Evolutionary conservation across 2,329 filamentous ascomycete species (phyloP).

Genomic region (Fusarium drepaniforme): DNA sequence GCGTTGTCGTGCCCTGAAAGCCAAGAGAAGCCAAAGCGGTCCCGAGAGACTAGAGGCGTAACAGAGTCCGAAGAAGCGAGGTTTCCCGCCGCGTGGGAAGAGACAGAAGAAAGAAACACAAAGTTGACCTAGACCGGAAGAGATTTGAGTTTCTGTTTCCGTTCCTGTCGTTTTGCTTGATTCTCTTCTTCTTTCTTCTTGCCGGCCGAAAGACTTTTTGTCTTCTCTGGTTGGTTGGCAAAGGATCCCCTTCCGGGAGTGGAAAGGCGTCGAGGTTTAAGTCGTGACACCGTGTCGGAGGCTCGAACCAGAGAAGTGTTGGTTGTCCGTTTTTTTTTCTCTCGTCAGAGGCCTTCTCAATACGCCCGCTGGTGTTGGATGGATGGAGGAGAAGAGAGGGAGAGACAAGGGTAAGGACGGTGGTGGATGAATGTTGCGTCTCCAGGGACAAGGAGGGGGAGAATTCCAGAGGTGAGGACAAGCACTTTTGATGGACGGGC

Average conservation of each 20-base stretch:
- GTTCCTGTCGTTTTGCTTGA: slow-evolving; percentile 38
- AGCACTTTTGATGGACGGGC: not conserved
- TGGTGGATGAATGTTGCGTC: slow-evolving; percentile 27
- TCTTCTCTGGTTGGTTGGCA: not conserved
- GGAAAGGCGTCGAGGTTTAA: slow-evolving; percentile 29
- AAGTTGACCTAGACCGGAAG: not conserved
- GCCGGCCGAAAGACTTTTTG: not conserved
- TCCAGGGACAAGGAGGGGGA: slow-evolving; percentile 1
- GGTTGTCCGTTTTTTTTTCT: not conserved
- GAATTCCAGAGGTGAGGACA: slow-evolving; percentile 24
- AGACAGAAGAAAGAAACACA: not conserved
- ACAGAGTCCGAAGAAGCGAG: not conserved
- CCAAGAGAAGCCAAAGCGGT: slow-evolving; percentile 20
- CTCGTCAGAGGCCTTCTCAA: not conserved
- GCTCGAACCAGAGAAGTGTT: no score
- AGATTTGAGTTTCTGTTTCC: slow-evolving; percentile 42
- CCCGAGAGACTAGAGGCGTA: not conserved
- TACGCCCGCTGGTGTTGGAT: not conserved
- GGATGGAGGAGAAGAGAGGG: not conserved
- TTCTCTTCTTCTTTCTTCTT: not conserved
- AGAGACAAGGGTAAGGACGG: slow-evolving; percentile 9
- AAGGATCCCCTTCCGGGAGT: slow-evolving; percentile 13
- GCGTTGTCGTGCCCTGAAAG: not conserved
- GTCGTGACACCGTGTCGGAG: slow-evolving; percentile 1
- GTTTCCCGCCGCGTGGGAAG: slow-evolving; percentile 10